phyloP scores from a whole-genome alignment of 805 yeast genomes.

The Candida berthetii region DNA sequence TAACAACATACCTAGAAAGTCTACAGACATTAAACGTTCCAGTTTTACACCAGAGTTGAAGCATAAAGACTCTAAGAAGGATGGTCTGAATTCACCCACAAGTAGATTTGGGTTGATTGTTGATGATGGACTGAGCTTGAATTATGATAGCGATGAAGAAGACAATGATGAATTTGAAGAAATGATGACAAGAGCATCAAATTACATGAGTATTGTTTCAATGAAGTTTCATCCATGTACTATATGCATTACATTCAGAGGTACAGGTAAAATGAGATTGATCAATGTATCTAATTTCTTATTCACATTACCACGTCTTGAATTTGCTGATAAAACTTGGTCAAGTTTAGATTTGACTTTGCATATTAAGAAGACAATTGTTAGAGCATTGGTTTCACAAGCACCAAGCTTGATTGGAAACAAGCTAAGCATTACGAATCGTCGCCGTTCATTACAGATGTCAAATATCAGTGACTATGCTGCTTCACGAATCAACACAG shows the following conservation, averaged over 20 bases:
- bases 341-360: conserved; percentile 61
- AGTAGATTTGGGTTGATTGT: background rate
- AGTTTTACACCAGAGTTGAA: background rate
- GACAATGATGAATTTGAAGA: conserved; percentile 36
- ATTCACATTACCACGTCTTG: conserved; percentile 56
- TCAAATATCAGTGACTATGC: conserved; percentile 17
- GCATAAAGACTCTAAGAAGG: background rate
- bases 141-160: background rate
- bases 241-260: conserved; percentile 72
- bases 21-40: too few species aligned
- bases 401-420: conserved; percentile 78
- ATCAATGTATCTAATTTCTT: conserved; percentile 74
- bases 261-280: conserved; percentile 61
- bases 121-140: conserved; percentile 1
- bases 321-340: conserved; percentile 61
- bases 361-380: conserved; percentile 55
- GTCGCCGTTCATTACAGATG: conserved; percentile 5
- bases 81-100: background rate
- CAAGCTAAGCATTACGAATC: conserved; percentile 44
- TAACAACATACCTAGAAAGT: too few species aligned
- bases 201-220: conserved; percentile 59
- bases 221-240: conserved; percentile 44
- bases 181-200: conserved; percentile 74
- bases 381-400: conserved; percentile 52
- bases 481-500: conserved; percentile 13